A percentile compares a stretch with the other conserved stretches of the same genome.
These are phyloP conservation scores for Hyphopichia homilentoma DNA, from an alignment of 805 yeast genomes.

Conservation along the genomic window DNA sequence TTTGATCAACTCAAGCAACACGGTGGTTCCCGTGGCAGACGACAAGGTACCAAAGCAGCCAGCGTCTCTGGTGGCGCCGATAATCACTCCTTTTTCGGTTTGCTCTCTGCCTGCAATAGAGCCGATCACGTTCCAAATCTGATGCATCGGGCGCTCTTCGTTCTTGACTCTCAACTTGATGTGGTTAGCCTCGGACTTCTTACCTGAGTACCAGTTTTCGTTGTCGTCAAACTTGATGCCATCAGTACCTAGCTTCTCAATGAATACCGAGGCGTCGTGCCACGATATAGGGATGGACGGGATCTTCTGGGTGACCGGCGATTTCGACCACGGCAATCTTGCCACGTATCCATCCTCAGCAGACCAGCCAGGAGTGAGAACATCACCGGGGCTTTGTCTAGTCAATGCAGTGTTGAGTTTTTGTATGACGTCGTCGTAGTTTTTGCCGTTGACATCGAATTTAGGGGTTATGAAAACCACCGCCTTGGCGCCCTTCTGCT, in stretches of 20 bases:
- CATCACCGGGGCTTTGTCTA: slow-evolving; percentile 69
- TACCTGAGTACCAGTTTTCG: slow-evolving; percentile 23
- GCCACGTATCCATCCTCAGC: slow-evolving; percentile 37
- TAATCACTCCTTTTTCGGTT: slow-evolving; percentile 61
- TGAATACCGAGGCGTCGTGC: slow-evolving; percentile 51
- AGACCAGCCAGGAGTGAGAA: slow-evolving; percentile 75
- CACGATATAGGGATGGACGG: slow-evolving; percentile 78
- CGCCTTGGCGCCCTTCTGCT: slow-evolving; percentile 55
- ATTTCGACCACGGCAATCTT: slow-evolving; percentile 41
- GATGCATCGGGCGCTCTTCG: slow-evolving; percentile 51
- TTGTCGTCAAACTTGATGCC: slow-evolving; percentile 25
- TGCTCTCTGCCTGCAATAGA: slow-evolving; percentile 80
- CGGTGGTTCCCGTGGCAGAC: slow-evolving; percentile 71
- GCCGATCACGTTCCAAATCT: slow-evolving; percentile 76
- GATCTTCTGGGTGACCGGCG: slow-evolving; percentile 58
- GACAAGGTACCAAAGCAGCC: slow-evolving; percentile 69
- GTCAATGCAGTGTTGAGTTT: slow-evolving; percentile 56
- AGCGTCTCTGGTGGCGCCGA: slow-evolving; percentile 83
- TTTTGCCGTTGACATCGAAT: slow-evolving; percentile 12
- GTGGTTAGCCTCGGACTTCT: slow-evolving; percentile 9
- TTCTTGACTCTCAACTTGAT: slow-evolving; percentile 32
- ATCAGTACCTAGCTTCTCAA: slow-evolving; percentile 30
- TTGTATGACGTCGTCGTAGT: slow-evolving; percentile 43
- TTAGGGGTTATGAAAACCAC: slow-evolving; percentile 55
- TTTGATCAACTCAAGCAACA: slow-evolving; percentile 67